A percentile compares a stretch with the other conserved stretches of the same genome.
These are phyloP conservation scores for Morella rubra DNA, from an alignment of 306 rosid species.

Conservation along the genomic window DNA sequence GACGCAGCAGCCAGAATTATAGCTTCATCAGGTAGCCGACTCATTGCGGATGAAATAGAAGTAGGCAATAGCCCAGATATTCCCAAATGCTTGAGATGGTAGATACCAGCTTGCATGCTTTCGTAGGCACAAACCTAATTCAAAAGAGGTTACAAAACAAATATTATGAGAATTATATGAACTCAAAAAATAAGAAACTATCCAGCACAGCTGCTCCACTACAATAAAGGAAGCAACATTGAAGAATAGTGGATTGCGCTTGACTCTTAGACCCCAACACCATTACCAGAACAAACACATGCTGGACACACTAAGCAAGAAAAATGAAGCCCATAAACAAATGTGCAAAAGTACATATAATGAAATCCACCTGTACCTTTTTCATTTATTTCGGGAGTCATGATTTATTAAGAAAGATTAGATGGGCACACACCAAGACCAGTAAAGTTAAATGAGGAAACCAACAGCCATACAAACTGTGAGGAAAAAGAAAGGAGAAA, in stretches of 20 bases:
- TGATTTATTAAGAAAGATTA: neutral
- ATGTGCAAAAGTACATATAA: neutral
- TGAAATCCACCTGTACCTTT: neutral
- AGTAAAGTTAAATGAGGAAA: neutral
- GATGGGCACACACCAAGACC: neutral
- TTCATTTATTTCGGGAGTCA: neutral
- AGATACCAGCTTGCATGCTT: conserved; percentile 98
- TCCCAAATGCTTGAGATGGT: conserved; percentile 93
- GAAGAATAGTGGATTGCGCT: no score
- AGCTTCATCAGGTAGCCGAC: conserved; percentile 94
- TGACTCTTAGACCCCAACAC: neutral
- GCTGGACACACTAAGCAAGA: neutral
- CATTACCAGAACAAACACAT: neutral
- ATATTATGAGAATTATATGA: neutral
- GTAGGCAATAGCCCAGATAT: conserved; percentile 78
- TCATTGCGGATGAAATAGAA: conserved; percentile 87
- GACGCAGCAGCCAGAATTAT: conserved; percentile 96
- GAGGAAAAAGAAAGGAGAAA: no score
- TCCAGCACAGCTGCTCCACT: neutral
- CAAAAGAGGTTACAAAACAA: conserved; percentile 13
- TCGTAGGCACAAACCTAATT: conserved; percentile 88
- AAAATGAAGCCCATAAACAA: neutral
- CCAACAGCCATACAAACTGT: no score
- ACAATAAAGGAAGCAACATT: no score
- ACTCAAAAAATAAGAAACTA: conserved; percentile 3